These are phyloP conservation scores for Zea luxurians DNA, from an alignment of 176 grass and related monocot species.

Conservation along the genomic window DNA sequence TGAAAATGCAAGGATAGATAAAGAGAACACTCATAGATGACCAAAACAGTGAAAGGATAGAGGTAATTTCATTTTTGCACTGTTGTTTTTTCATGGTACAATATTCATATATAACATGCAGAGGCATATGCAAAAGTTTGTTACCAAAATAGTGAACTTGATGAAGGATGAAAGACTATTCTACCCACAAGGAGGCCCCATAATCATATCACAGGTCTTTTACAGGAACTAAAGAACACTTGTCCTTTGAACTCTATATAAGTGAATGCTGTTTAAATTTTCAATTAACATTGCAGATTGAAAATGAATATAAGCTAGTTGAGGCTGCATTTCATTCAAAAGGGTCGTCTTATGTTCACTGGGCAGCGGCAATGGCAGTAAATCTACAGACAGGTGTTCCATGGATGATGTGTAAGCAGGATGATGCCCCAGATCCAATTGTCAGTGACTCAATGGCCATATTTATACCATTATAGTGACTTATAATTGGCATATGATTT, in stretches of 20 bases:
- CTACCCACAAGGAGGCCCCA: conserved; percentile 48
- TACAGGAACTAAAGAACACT: neutral
- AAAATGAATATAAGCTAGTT: conserved; percentile 84
- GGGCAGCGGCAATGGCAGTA: conserved; percentile 77
- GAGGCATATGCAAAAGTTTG: conserved; percentile 77
- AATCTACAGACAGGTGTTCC: conserved; percentile 72
- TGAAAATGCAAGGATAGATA: neutral
- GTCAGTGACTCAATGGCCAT: conserved; percentile 39
- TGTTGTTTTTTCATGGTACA: neutral
- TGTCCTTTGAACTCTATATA: neutral
- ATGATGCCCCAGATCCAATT: conserved; percentile 88
- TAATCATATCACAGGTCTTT: conserved; percentile 52
- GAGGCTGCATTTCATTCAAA: conserved; percentile 66
- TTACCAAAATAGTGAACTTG: conserved; percentile 48
- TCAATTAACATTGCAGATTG: conserved; percentile 49
- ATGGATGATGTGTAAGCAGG: conserved; percentile 97
- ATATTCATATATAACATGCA: conserved; percentile 41
- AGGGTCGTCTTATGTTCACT: conserved; percentile 58
- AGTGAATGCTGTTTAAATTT: neutral
- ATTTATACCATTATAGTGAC: conserved; percentile 3
- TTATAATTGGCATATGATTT: conserved; percentile 21
- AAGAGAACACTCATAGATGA: neutral
- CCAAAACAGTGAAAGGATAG: neutral
- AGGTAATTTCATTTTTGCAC: neutral
- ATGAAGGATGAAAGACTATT: conserved; percentile 53